Evolutionary conservation across 768 basidiomycete species (phyloP), one percentile per base, ranked within the genome.

Genomic region (Amanita polypyramis): DNA sequence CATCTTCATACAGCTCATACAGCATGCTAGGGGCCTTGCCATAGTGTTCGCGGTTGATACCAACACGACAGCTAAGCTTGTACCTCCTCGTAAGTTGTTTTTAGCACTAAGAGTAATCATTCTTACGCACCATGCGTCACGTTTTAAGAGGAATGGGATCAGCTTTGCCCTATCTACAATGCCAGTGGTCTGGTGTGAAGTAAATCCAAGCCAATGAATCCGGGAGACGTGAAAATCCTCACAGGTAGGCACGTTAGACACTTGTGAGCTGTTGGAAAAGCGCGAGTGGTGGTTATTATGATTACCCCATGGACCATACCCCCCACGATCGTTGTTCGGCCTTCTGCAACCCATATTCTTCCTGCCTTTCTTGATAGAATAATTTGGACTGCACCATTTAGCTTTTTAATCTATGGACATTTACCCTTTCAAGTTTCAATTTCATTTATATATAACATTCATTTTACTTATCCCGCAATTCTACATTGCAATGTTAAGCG

Each of bases 11-110:
- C 17, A 10, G 20, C 44, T 45, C 5, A 45, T 15, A 9, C 25
- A 8, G 23, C 10, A 11, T 14, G 14, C 5, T n/a, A 45, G 44
- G 35, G 71, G 71, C 15, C 60, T 71, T 14, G 70, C 70, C 1
- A 50, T 73, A 12, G 66, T 71, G 5, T 64, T 73, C 38, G 70
- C 67, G 0, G 69, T 70, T 50, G 66, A 65, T 25, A 50, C 58
- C 2, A 35, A 46, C 2, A 42, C 50, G 12, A 48, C 51, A 4
- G 43, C 49, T 9, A 10, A 35, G 23, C 21, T 40, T 14, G 40
- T 29, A 25, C 56, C 55, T 6, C 56, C 59, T 34, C 43, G 55
- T 56, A 46, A 37, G 52, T 48, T 43, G 34, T 27, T 36, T 45
- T 2, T 33, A 19, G 25, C 7, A 27, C 25, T 27, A 7, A 27